Conservation (phyloP, 1,284 basidiomycete species). For the Sporisorium graminicola region DNA sequence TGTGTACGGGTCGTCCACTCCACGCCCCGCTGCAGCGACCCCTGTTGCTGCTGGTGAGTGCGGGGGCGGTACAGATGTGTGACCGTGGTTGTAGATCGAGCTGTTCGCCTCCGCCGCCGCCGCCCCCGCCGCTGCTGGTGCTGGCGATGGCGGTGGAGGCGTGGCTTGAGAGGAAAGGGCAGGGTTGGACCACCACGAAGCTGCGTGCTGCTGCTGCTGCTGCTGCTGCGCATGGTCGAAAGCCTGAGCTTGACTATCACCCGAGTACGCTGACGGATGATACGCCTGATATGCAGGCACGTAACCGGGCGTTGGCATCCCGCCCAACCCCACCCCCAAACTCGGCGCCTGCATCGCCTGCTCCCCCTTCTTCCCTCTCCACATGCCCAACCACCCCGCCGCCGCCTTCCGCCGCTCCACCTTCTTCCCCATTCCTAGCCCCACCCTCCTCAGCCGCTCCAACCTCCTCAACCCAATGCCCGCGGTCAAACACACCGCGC, state of each 20-base stretch:
- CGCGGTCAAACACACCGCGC: slow-evolving; percentile 39
- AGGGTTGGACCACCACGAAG: not conserved
- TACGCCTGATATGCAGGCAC: not conserved
- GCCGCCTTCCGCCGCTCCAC: no score
- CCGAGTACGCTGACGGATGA: not conserved
- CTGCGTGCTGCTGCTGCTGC: not conserved
- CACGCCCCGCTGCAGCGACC: not conserved
- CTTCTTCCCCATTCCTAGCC: slow-evolving; percentile 33
- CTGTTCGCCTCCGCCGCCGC: no score
- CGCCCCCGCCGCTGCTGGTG: no score
- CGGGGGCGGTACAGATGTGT: not conserved
- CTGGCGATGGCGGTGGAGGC: no score
- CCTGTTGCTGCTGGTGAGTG: not conserved
- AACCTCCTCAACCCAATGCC: slow-evolving; percentile 48
- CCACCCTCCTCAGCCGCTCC: slow-evolving; percentile 45
- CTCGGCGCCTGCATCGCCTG: not conserved
- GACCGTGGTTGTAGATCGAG: no score
- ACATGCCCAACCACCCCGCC: slow-evolving; percentile 18
- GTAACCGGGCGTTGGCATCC: not conserved
- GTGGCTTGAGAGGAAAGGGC: not conserved
- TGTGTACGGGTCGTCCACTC: not conserved
- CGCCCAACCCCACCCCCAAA: not conserved
- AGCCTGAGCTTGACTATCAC: no score
- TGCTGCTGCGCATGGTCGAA: not conserved
- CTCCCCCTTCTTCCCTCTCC: not conserved